A percentile compares a stretch with the other conserved stretches of the same genome.
These are phyloP conservation scores for Globisporangium cylindrosporum DNA, from an alignment of 352 stramenopile species.

Conservation along the genomic window DNA sequence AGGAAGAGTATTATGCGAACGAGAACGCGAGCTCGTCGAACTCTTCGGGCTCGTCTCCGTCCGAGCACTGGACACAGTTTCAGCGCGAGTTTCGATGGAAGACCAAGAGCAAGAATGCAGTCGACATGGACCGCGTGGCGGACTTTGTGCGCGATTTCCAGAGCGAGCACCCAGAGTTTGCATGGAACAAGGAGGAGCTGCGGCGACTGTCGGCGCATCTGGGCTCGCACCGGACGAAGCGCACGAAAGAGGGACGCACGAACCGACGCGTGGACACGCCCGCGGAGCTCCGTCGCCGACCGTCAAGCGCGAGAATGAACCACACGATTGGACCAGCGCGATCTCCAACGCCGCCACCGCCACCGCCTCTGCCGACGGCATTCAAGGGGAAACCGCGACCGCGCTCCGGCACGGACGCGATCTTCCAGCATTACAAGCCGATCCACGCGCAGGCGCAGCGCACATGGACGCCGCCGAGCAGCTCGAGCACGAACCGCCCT, in stretches of 20 bases:
- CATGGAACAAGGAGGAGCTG: constrained; percentile 40
- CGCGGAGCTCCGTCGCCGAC: neutral
- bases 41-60: constrained; percentile 11
- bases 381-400: neutral
- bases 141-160: constrained; percentile 27
- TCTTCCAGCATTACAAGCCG: constrained; percentile 11
- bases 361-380: no score
- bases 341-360: neutral
- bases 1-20: neutral
- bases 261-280: constrained; percentile 15
- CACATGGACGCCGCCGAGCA: constrained; percentile 12
- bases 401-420: constrained; percentile 11
- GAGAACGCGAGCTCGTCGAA: neutral
- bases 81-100: neutral
- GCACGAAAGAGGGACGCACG: constrained; percentile 17
- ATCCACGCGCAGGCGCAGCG: neutral
- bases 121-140: constrained; percentile 29
- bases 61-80: constrained; percentile 1
- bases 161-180: constrained; percentile 19
- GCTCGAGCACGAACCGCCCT: neutral
- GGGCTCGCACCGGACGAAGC: constrained; percentile 24
- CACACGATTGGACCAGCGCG: neutral
- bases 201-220: constrained; percentile 22
- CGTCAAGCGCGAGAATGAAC: neutral
- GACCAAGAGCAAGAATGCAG: constrained; percentile 9